Evolutionary conservation across 306 rosid species (phyloP).

Genomic region (Medicago ruthenica): DNA sequence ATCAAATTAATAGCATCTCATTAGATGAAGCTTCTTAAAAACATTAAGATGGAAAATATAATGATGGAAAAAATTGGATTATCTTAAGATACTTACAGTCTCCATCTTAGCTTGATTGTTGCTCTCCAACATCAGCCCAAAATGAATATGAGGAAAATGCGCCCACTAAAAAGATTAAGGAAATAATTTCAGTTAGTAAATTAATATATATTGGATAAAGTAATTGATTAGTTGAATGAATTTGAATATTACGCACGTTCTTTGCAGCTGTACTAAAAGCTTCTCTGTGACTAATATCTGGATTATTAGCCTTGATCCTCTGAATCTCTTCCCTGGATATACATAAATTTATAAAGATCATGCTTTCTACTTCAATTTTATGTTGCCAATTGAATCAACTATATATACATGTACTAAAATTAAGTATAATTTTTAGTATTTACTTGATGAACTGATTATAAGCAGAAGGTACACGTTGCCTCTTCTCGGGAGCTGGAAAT

Average conservation of each 20-base stretch:
- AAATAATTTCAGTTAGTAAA: constrained; percentile 14
- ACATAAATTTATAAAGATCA: constrained; percentile 5
- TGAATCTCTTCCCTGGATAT: constrained; percentile 88
- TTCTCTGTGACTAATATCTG: constrained; percentile 95
- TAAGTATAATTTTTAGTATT: constrained; percentile 22
- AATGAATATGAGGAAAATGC: constrained; percentile 97
- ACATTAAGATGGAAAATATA: neutral
- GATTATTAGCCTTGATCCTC: constrained; percentile 97
- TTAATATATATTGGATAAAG: neutral
- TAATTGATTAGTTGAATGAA: neutral
- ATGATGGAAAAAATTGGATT: neutral
- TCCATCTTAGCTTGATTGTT: constrained; percentile 85
- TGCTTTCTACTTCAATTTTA: neutral
- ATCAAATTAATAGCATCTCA: neutral
- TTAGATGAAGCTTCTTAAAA: neutral
- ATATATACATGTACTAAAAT: neutral
- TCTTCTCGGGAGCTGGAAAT: constrained; percentile 98
- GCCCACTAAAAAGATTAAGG: constrained; percentile 72
- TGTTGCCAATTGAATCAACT: constrained; percentile 29
- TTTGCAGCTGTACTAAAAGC: constrained; percentile 99
- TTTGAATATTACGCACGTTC: constrained; percentile 57
- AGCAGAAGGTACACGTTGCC: constrained; percentile 99
- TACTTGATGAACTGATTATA: constrained; percentile 99
- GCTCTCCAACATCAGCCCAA: constrained; percentile 90
- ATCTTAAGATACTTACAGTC: constrained; percentile 59